Evolutionary conservation across 139 green algal genomes (phyloP).

Genomic region (Auxenochlorella pyrenoidosa): DNA sequence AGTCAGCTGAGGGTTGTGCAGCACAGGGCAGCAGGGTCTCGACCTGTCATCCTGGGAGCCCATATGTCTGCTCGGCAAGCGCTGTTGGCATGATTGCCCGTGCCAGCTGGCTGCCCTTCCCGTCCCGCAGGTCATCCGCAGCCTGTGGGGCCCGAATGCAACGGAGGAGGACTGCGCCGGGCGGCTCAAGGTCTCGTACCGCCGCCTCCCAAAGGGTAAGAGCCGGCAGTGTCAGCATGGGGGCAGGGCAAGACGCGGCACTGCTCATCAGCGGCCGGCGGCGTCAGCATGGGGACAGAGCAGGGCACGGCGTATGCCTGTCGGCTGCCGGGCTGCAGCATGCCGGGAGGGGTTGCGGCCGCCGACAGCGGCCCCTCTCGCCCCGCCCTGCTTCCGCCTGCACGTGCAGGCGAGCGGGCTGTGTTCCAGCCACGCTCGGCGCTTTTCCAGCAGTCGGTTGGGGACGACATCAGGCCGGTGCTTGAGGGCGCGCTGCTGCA

Average conservation of each 20-base stretch:
- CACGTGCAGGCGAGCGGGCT: constrained; percentile 44
- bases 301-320: no score
- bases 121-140: constrained; percentile 62
- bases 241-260: no score
- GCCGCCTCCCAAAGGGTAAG: constrained; percentile 50
- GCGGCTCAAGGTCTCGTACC: constrained; percentile 46
- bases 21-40: no score
- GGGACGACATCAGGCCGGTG: constrained; percentile 30
- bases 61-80: no score
- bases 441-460: constrained; percentile 75
- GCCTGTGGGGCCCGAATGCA: constrained; percentile 64
- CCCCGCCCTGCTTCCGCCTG: background rate
- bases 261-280: no score
- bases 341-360: no score
- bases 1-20: no score
- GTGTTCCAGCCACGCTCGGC: constrained; percentile 72
- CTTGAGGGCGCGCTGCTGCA: constrained; percentile 72
- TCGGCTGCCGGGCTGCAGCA: no score
- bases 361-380: no score
- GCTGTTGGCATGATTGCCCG: no score
- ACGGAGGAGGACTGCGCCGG: constrained; percentile 40
- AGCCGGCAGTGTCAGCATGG: background rate
- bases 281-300: no score
- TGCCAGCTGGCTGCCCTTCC: background rate
- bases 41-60: no score